Conservation (phyloP, 352 stramenopile genomes). For the Albugo candida region DNA sequence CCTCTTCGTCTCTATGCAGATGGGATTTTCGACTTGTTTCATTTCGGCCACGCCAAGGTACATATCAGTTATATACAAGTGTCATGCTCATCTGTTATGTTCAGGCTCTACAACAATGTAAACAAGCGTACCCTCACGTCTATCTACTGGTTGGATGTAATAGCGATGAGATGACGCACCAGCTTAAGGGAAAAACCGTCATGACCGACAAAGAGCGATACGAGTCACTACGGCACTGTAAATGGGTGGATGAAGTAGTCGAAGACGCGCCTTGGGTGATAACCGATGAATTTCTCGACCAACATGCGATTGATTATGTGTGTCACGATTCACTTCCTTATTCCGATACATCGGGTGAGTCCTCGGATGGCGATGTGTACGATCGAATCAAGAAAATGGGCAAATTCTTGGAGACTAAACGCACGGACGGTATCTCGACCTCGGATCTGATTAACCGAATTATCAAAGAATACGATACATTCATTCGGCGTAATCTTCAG, state of each 20-base stretch:
- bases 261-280: conserved; percentile 77
- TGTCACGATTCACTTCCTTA: conserved; percentile 80
- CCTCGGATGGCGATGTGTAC: conserved; percentile 66
- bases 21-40: conserved; percentile 80
- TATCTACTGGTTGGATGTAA: conserved; percentile 75
- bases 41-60: conserved; percentile 65
- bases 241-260: conserved; percentile 76
- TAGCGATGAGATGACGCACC: conserved; percentile 73
- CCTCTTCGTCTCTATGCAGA: conserved; percentile 73
- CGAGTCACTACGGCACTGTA: conserved; percentile 66
- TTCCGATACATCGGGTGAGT: conserved; percentile 46
- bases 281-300: conserved; percentile 61
- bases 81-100: not conserved
- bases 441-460: conserved; percentile 82
- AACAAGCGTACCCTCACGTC: conserved; percentile 70
- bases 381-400: conserved; percentile 72
- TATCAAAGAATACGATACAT: conserved; percentile 83
- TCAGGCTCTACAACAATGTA: conserved; percentile 69
- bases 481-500: conserved; percentile 78
- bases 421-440: conserved; percentile 77
- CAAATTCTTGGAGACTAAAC: conserved; percentile 68
- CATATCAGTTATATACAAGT: not conserved
- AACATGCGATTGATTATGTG: conserved; percentile 77
- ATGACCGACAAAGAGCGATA: conserved; percentile 80
- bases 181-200: conserved; percentile 72